Conservation (phyloP, 305 asterid genomes). For the Rubia tinctorum region DNA sequence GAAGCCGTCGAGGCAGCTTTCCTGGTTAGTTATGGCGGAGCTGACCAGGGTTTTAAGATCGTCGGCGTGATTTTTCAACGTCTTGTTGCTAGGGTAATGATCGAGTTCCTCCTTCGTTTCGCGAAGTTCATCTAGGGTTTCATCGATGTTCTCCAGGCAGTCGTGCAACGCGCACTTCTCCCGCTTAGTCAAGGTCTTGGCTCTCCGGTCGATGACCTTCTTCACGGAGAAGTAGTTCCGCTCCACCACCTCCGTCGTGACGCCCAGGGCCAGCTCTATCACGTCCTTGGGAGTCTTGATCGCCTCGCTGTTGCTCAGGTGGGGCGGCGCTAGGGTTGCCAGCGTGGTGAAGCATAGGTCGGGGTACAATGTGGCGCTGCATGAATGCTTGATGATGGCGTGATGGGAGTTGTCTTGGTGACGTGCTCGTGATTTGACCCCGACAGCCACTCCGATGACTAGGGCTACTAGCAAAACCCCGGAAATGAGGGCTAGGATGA, state of each 20-base stretch:
- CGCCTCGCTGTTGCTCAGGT: conserved; percentile 22
- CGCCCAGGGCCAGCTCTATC: conserved; percentile 45
- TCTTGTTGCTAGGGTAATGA: conserved; percentile 51
- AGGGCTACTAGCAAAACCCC: conserved; percentile 34
- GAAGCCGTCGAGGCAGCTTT: conserved; percentile 84
- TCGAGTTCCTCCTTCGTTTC: conserved; percentile 43
- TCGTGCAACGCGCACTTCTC: conserved; percentile 64
- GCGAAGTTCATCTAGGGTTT: conserved; percentile 68
- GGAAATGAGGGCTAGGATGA: conserved; percentile 15
- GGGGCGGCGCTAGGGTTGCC: conserved; percentile 27
- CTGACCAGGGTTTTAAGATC: conserved; percentile 77
- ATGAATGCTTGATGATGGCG: conserved; percentile 43
- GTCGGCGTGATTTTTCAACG: conserved; percentile 65
- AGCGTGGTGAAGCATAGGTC: conserved; percentile 75
- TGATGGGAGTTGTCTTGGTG: conserved; percentile 24
- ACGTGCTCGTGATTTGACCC: conserved; percentile 26
- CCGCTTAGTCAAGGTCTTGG: conserved; percentile 33
- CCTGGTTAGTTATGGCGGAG: conserved; percentile 84
- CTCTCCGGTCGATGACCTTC: conserved; percentile 30
- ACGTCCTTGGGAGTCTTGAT: conserved; percentile 44
- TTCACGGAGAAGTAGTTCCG: conserved; percentile 38
- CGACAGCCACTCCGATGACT: conserved; percentile 33
- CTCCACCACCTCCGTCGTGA: conserved; percentile 37
- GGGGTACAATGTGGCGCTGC: conserved; percentile 71
- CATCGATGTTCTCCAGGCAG: conserved; percentile 61